These are phyloP conservation scores for Aureobasidium sp. DNA, from an alignment of 2,329 filamentous ascomycete species.

Conservation along the genomic window DNA sequence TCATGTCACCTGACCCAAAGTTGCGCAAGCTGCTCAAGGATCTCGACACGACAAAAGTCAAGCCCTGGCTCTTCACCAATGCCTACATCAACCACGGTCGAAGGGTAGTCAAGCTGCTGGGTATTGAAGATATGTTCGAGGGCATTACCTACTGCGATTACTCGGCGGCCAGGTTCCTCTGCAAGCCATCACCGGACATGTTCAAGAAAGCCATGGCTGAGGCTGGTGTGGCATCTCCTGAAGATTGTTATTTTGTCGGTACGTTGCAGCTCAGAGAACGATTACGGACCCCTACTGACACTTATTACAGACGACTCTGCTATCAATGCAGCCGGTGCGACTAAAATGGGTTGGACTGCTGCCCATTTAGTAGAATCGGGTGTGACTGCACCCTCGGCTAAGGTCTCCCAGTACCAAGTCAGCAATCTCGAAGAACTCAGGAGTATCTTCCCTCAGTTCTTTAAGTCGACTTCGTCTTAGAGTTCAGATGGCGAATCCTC, in stretches of 20 bases:
- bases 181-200: conserved; percentile 79
- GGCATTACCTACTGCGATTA: conserved; percentile 96
- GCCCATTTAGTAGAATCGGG: conserved; percentile 78
- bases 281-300: not conserved
- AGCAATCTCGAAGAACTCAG: conserved; percentile 67
- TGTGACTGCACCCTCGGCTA: conserved; percentile 53
- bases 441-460: conserved; percentile 71
- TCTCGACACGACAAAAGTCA: conserved; percentile 76
- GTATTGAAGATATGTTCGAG: conserved; percentile 82
- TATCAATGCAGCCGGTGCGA: conserved; percentile 68
- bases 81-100: conserved; percentile 85
- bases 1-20: conserved; percentile 70
- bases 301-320: conserved; percentile 70
- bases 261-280: conserved; percentile 28
- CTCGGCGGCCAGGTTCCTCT: conserved; percentile 60
- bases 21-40: conserved; percentile 70
- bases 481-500: too few species aligned
- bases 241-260: conserved; percentile 91
- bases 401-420: conserved; percentile 61
- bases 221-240: conserved; percentile 57
- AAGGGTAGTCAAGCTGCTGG: conserved; percentile 71
- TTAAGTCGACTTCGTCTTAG: conserved; percentile 44
- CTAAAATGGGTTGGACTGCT: conserved; percentile 75
- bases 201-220: conserved; percentile 83
- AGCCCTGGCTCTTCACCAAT: conserved; percentile 91